Evolutionary conservation across 495 filamentous ascomycete genomes (phyloP), one percentile per base, ranked within the genome.

Genomic region (Aspergillus carlsbadensis): DNA sequence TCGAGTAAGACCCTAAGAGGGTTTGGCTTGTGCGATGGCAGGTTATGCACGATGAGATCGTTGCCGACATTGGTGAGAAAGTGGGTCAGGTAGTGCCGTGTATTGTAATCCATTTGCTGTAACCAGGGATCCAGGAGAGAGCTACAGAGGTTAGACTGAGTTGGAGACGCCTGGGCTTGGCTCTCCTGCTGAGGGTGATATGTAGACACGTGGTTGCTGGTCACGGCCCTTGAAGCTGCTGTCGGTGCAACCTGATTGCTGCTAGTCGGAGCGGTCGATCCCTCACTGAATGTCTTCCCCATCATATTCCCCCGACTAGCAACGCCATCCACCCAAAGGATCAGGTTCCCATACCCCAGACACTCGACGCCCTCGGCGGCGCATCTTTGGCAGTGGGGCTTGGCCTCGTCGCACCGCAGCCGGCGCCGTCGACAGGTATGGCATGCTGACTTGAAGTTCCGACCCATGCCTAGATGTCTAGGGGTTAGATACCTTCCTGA

Each of bases 261-360:
- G 26, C 26, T n/a, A 29, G 26, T 8, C 8, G 26, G 26, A 29
- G 26, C 8, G 26, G 26, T 3, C 26, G 3, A 8, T 29, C 4
- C 26, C 8, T 4, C 26, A 29, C 8, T 29, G 26, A 45, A 55
- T 14, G 44, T 31, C 37, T 50, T 57, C 11, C 54, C 54, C 43
- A 43, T 51, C 54, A 50, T 43, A 20, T 51, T 57, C 20, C 54
- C 54, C n/a, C 54, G 45, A 34, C 42, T 49, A 6, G 54, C 54
- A 21, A 57, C 20, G 5, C 54, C 46, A 4, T 57, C 18, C 10
- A 33, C 35, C 36, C 43, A 50, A 5, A 47, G 46, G 14, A 49
- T 39, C 18, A 47, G 43, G 5, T 41, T 50, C 0, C 34, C 54
- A 6, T 43, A 57, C 14, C 54, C 54, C 13, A 41, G 46, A 21